phyloP scores from a whole-genome alignment of 1,139 yeast species.

The Scheffersomyces cryptocercus region DNA sequence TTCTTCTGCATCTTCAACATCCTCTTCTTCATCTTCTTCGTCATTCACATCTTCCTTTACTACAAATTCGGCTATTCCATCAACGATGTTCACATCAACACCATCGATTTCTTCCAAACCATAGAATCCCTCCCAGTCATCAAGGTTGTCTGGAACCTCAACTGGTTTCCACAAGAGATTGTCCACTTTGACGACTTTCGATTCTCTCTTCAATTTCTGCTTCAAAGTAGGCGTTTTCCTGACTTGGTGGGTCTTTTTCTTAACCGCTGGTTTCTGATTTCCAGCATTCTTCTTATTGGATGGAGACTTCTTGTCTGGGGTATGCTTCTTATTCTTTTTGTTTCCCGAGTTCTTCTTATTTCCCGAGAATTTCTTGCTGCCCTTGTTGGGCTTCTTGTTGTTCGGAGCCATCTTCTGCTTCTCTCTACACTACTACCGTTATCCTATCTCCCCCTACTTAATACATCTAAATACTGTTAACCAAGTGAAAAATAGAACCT shows the following conservation, averaged over 20 bases:
- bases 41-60: slow-evolving; percentile 43
- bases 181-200: slow-evolving; percentile 50
- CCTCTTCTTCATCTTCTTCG: slow-evolving; percentile 10
- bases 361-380: not conserved
- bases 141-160: slow-evolving; percentile 79
- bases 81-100: slow-evolving; percentile 70
- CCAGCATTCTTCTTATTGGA: slow-evolving; percentile 2
- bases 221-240: slow-evolving; percentile 30
- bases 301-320: not conserved
- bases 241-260: slow-evolving; percentile 8
- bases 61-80: slow-evolving; percentile 65
- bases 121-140: slow-evolving; percentile 85
- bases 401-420: not conserved
- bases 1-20: slow-evolving; percentile 5
- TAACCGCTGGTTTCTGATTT: slow-evolving; percentile 5
- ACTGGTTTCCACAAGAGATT: slow-evolving; percentile 77
- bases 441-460: no score
- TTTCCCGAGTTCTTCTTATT: no score
- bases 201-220: slow-evolving; percentile 32
- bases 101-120: slow-evolving; percentile 95
- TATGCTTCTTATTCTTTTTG: no score
- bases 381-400: slow-evolving; percentile 4
- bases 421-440: not conserved
- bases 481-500: no score
- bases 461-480: no score